Evolutionary conservation across 2,329 filamentous ascomycete genomes (phyloP).

Genomic region (Apiospora malaysiana): DNA sequence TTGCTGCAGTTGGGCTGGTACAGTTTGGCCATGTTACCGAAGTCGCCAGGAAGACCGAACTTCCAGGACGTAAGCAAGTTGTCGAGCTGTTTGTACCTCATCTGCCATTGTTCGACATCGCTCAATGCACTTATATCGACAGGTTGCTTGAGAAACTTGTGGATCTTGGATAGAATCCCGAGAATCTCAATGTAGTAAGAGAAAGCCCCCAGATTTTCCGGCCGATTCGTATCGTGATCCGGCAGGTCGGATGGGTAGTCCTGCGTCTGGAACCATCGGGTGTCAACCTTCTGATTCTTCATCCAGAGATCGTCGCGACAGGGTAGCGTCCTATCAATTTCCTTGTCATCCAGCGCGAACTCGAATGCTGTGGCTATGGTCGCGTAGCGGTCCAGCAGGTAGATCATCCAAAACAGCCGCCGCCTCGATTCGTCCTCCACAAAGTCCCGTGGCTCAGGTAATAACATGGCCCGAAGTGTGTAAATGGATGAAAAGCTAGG

Average conservation of each 20-base stretch:
- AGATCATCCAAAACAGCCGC: slow-evolving; percentile 93
- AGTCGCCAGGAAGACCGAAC: slow-evolving; percentile 80
- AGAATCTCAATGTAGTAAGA: slow-evolving; percentile 91
- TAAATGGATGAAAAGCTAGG: slow-evolving; percentile 87
- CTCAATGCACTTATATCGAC: slow-evolving; percentile 84
- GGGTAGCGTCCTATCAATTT: slow-evolving; percentile 85
- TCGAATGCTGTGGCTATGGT: slow-evolving; percentile 92
- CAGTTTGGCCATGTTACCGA: slow-evolving; percentile 81
- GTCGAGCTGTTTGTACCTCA: slow-evolving; percentile 84
- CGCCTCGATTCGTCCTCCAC: slow-evolving; percentile 88
- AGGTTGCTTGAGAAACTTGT: slow-evolving; percentile 86
- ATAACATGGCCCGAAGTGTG: slow-evolving; percentile 81
- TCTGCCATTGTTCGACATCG: slow-evolving; percentile 90
- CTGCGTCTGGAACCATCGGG: slow-evolving; percentile 74
- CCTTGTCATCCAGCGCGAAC: slow-evolving; percentile 86
- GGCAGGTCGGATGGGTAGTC: slow-evolving; percentile 49
- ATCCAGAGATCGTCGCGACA: slow-evolving; percentile 88
- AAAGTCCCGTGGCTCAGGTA: slow-evolving; percentile 83
- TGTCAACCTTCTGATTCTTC: slow-evolving; percentile 83
- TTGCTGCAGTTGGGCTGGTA: slow-evolving; percentile 74
- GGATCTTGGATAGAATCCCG: slow-evolving; percentile 84
- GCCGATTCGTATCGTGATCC: slow-evolving; percentile 70
- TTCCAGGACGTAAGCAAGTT: slow-evolving; percentile 83
- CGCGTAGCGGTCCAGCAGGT: slow-evolving; percentile 86
- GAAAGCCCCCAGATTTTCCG: slow-evolving; percentile 85